Evolutionary conservation across 768 basidiomycete genomes (phyloP), one percentile per base, ranked within the genome.

Genomic region (Suillus lakei): DNA sequence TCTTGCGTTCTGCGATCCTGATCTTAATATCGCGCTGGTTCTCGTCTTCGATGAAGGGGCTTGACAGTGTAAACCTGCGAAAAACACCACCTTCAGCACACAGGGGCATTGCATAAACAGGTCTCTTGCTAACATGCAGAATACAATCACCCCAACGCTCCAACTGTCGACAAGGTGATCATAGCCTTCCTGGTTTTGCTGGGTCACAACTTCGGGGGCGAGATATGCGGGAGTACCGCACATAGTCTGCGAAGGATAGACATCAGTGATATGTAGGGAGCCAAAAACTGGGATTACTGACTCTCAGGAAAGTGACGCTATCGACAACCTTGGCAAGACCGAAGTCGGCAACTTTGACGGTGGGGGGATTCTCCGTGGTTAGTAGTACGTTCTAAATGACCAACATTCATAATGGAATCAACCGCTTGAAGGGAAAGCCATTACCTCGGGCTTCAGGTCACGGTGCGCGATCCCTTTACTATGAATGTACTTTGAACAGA

Each of bases 211-310:
- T 70, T 98, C 96, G 1, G 95, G 95, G 1, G 95, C 96, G 6
- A 98, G 88, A 74, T 98, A 98, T 69, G 88, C 89, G 0, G 97
- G 97, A 0, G 98, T 99, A 5, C 97, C 97, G 70, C 97, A 98
- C 92, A 96, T 94, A 0, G 96, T 97, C 88, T 92, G 71, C 18
- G 63, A 30, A 46, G 39, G 38, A 54, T 28, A 41, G 26, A 30
- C 15, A 62, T 66, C 23, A 70, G 34, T 36, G 39, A 41, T 4
- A 62, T 28, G n/a, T 53, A 55, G 43, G 18, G 3, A 56, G 21
- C 15, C 44, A 44, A 59, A 18, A 28, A 23, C n/a, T 46, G 5
- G n/a, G 34, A 44, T 16, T 28, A 76, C 87, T 18, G 68, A 94
- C 93, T 68, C 84, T 84, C 15, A 95, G 78, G 85, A 91, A 90